Evolutionary conservation across 495 filamentous ascomycete species (phyloP), one percentile per base, ranked within the genome.

Genomic region (Evernia prunastri): DNA sequence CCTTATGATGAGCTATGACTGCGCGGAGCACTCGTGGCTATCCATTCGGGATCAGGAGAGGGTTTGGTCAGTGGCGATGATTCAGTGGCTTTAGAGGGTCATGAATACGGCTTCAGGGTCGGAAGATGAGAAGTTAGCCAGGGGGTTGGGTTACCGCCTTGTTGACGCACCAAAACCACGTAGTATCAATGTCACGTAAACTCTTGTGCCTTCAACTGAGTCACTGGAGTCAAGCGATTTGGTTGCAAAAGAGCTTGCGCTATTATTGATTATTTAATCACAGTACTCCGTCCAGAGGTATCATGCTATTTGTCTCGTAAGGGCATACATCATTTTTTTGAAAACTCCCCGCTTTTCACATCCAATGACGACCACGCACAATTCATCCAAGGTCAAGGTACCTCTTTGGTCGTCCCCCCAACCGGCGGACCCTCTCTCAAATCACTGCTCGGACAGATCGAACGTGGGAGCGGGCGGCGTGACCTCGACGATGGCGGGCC

Each of bases 401-500:
- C 18, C 23, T 23, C n/a, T 3, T 12, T n/a, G n/a, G n/a, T n/a
- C n/a, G n/a, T n/a, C n/a, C n/a, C n/a, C 12, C n/a, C 3, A 45
- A 45, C 12, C 45, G 0, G 3, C 25, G 47, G 4, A 11, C 25
- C 18, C 23, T 43, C 27, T 31, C 0, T 9, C 10, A 6, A 15
- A 2, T 18, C 47, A 51, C 2, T 51, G 47, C 47, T 51, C 23
- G 8, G 47, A 27, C 15, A 66, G 6, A 61, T 66, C 59, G n/a
- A 60, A 39, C 9, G 20, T 66, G 12, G 58, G 64, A 27, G 33
- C 56, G 3, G 58, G 51, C 27, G 68, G 63, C 37, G 51, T 56
- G 7, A 75, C 73, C 64, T 77, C 75, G 45, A 77, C 49, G 45
- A 77, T 73, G 40, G 72, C 74, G 10, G 75, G 75, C 3, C 75